Base-by-base conservation (phyloP, 345 rosid genomes). In the Noccaea bulbosa region DNA sequence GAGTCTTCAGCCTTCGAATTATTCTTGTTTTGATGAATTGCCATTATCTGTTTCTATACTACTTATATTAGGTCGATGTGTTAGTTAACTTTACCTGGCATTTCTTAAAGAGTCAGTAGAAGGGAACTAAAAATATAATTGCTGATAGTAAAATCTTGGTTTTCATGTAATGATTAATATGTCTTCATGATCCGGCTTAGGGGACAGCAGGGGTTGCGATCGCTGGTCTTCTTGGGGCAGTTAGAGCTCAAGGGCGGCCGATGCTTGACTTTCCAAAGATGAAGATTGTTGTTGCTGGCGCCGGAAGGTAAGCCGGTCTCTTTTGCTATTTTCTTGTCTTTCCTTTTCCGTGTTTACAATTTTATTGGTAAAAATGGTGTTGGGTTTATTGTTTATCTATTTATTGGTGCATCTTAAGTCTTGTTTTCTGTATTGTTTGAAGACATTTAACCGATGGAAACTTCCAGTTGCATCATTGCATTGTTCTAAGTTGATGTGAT, bases 161-260 rank as follows among this genome's bases (percentile, higher is more conserved):
- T 44, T 68, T 46, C 12, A 33, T 41, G 34, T 20, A 39, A 6
- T 74, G 35, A 32, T 38, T 8, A 22, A 12, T 27, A 11, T 67
- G 47, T 79, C 41, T 62, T 43, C 53, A 38, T 68, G 43, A 54
- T 53, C 62, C 40, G 40, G 12, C 51, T 60, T 77, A 91, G 97
- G 99, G 97, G 71, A 94, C 99, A 32, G 97, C 97, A 61, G 99
- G 98, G 79, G 98, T 94, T 76, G 99, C 99, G 50, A 79, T 91
- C 49, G 96, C 96, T 84, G 98, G 99, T 56, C 96, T 91, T 79
- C 84, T 93, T 82, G 97, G 99, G 79, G 97, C 97, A 49, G 99
- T 91, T 64, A 88, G 99, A 83, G 97, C 97, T 69, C 95, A 94
- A 76, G 99, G 99, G 67, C 79, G 92, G 79, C 83, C 99, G 11